A percentile compares a stretch with the other conserved stretches of the same genome.
Evolutionary conservation across 495 filamentous ascomycete species (phyloP).

Genomic region (Stereocaulon alpinum): DNA sequence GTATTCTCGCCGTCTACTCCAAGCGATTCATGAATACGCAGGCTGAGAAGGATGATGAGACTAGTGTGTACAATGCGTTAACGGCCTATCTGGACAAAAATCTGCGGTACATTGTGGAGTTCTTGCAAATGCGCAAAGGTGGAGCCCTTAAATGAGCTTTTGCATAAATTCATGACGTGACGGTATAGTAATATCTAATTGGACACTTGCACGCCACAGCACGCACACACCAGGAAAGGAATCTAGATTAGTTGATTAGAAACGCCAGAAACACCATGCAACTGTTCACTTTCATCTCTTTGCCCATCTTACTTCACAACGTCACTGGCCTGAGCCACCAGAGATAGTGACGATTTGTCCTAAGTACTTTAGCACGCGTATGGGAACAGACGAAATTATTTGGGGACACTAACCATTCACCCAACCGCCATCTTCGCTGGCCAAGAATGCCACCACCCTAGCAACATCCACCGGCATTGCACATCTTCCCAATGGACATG

Average conservation of each 20-base stretch:
- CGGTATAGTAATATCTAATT: slow-evolving; percentile 1
- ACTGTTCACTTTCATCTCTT: background rate
- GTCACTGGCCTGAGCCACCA: slow-evolving; percentile 18
- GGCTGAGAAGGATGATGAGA: slow-evolving; percentile 28
- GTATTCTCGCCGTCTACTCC: slow-evolving; percentile 32
- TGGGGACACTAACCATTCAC: slow-evolving; percentile 46
- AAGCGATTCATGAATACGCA: slow-evolving; percentile 32
- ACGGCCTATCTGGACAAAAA: slow-evolving; percentile 34
- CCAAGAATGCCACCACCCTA: slow-evolving; percentile 54
- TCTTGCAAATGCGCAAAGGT: slow-evolving; percentile 14
- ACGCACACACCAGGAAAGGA: background rate
- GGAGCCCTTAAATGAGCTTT: background rate
- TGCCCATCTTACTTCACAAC: background rate
- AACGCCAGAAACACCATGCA: background rate
- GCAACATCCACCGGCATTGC: slow-evolving; percentile 55
- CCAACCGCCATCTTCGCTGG: slow-evolving; percentile 56
- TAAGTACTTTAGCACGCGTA: slow-evolving; percentile 7
- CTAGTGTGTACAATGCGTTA: slow-evolving; percentile 32
- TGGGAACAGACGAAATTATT: background rate
- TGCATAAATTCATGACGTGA: background rate
- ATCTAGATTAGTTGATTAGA: background rate
- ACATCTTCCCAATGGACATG: slow-evolving; percentile 50
- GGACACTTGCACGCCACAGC: background rate
- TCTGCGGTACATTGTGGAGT: slow-evolving; percentile 23
- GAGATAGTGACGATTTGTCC: slow-evolving; percentile 22